These are phyloP conservation scores for Fusarium keratoplasticum DNA, from an alignment of 2,329 filamentous ascomycete genomes.

Conservation along the genomic window DNA sequence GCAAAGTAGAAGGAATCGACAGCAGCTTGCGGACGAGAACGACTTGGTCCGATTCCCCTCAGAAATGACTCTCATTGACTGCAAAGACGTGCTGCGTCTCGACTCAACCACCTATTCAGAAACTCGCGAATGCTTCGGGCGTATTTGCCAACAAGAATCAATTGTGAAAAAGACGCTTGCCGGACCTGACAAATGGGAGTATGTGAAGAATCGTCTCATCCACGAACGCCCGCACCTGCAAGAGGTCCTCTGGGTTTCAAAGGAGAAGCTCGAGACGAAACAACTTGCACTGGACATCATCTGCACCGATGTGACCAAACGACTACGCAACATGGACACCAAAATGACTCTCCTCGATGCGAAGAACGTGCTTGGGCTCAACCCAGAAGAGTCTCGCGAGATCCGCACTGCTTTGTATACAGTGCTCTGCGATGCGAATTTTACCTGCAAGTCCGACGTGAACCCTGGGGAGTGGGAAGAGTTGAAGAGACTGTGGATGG, in stretches of 20 bases:
- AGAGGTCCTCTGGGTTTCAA: constrained; percentile 67
- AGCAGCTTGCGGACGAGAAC: constrained; percentile 75
- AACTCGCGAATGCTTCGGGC: constrained; percentile 74
- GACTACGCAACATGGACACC: constrained; percentile 73
- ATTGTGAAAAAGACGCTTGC: constrained; percentile 82
- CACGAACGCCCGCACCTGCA: constrained; percentile 73
- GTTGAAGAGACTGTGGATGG: constrained; percentile 76
- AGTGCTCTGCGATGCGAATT: constrained; percentile 72
- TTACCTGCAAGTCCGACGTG: constrained; percentile 79
- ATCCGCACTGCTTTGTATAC: constrained; percentile 75
- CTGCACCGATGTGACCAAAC: constrained; percentile 84
- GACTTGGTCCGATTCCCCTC: constrained; percentile 82
- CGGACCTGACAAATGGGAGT: constrained; percentile 79
- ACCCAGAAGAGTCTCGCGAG: constrained; percentile 63
- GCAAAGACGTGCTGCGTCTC: constrained; percentile 75
- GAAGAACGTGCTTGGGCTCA: constrained; percentile 68
- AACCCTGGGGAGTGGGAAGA: constrained; percentile 78
- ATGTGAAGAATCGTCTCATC: constrained; percentile 75
- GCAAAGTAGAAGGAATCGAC: constrained; percentile 74
- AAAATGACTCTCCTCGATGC: constrained; percentile 80
- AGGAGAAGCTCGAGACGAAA: constrained; percentile 70
- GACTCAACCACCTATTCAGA: constrained; percentile 72
- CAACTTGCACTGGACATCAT: constrained; percentile 81
- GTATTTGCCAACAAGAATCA: constrained; percentile 74
- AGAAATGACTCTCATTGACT: constrained; percentile 84